These are phyloP conservation scores for Porpolomopsis calyptriformis DNA, from an alignment of 768 basidiomycete genomes.

Conservation along the genomic window DNA sequence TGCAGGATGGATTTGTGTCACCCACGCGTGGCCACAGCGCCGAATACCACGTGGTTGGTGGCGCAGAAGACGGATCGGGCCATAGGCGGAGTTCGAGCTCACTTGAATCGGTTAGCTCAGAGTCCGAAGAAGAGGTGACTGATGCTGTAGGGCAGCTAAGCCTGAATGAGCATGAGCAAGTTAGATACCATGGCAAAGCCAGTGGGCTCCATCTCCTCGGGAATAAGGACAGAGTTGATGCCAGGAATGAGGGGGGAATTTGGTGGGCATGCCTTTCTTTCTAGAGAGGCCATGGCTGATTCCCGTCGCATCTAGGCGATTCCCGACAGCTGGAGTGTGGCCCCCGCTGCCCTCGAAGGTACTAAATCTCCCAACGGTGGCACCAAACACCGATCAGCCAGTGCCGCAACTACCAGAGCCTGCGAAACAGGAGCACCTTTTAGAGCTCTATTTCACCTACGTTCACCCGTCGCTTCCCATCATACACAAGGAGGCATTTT, in stretches of 20 bases:
- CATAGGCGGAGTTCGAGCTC: slow-evolving; percentile 22
- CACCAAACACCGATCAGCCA: slow-evolving; percentile 27
- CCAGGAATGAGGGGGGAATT: slow-evolving; percentile 64
- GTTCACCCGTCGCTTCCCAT: slow-evolving; percentile 76
- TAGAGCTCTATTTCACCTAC: slow-evolving; percentile 71
- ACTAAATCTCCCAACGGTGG: slow-evolving; percentile 15
- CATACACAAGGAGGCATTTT: slow-evolving; percentile 59
- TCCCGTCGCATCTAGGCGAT: slow-evolving; percentile 40
- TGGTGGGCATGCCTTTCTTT: slow-evolving; percentile 36
- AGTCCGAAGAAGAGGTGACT: slow-evolving; percentile 35
- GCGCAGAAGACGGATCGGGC: slow-evolving; percentile 5
- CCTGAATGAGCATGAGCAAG: slow-evolving; percentile 77
- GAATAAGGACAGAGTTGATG: slow-evolving; percentile 47
- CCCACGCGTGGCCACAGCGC: not conserved
- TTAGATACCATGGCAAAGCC: slow-evolving; percentile 79
- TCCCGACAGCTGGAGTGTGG: slow-evolving; percentile 87
- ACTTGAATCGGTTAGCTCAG: slow-evolving; percentile 22
- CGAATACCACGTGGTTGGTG: too few species aligned
- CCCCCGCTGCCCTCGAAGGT: slow-evolving; percentile 40
- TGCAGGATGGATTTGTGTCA: slow-evolving; percentile 2
- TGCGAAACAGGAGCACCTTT: slow-evolving; percentile 52
- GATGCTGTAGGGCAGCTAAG: slow-evolving; percentile 80
- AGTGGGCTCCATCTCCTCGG: slow-evolving; percentile 71
- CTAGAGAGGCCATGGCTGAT: slow-evolving; percentile 6
- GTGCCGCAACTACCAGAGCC: slow-evolving; percentile 42